Conservation (phyloP, 2,329 filamentous ascomycete genomes). For the Cladophialophora yegresii region DNA sequence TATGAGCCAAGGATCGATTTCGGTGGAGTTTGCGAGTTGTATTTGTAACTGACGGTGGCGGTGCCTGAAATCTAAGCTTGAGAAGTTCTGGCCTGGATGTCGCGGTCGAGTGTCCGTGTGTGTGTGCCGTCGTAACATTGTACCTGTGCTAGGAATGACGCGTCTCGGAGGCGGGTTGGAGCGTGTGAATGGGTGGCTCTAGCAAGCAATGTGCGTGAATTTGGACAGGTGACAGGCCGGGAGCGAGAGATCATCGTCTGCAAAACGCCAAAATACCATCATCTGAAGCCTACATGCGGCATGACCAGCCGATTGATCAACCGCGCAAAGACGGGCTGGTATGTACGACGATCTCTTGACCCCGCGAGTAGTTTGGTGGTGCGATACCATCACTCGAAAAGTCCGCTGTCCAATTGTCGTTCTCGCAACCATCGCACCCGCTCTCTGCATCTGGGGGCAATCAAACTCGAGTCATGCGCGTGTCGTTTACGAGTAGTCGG, state of each 20-base stretch:
- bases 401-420: not conserved
- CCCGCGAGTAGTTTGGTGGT: not conserved
- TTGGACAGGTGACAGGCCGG: not conserved
- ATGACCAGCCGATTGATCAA: not conserved
- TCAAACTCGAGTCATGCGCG: not conserved
- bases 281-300: not conserved
- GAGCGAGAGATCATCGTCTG: not conserved
- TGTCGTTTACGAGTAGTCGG: not conserved
- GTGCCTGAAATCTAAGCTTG: not conserved
- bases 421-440: not conserved
- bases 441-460: not conserved
- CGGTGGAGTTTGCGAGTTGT: conserved; percentile 2
- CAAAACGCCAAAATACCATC: conserved; percentile 13
- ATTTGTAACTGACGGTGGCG: not conserved
- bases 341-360: not conserved
- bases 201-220: not conserved
- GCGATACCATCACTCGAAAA: not conserved
- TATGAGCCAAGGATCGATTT: conserved; percentile 7
- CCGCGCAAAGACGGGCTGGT: not conserved
- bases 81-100: not conserved
- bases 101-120: not conserved
- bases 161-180: not conserved
- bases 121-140: not conserved
- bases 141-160: not conserved
- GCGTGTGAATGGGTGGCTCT: not conserved